Base-by-base conservation (phyloP, 164 flowering plant genomes). In the Aristolochia contorta region DNA sequence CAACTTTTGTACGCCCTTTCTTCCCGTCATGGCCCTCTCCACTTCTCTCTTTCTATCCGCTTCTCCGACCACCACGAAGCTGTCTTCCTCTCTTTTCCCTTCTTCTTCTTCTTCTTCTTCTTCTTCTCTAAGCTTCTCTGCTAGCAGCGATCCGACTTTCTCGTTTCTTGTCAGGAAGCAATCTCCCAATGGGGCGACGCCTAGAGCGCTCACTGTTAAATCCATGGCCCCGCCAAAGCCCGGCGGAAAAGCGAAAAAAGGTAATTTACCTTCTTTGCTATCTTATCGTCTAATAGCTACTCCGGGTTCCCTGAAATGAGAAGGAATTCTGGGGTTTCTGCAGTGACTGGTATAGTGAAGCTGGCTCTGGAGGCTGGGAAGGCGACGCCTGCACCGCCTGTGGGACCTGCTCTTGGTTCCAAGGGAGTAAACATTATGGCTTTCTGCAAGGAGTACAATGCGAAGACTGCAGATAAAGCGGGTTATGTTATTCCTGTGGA, bases 351-450 rank as follows among this genome's bases (percentile, higher is more conserved):
- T 61, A 37, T 88, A 66, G 81, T 93, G 58, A 91, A 93, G 84
- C 78, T 93, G 64, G 96, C 97, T 27, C 78, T 93, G 50, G 99
- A 93, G 69, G 99, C 99, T 0, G 99, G 99, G 57, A 93, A 91
- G 80, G 99, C 97, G 0, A 93, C 99, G 0, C 97, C 99, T 0
- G 96, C 97, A 7, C 99, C 99, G 12, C 99, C 97, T 1, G 99
- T 93, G 1, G 99, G 99, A 2, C 99, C 99, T 0, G 99, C 99
- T 0, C 86, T 93, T 22, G 99, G 99, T 78, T 82, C 99, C 0
- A 93, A 93, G 80, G 99, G 99, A 61, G 99, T 93, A 12, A 93
- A 93, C 60, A 93, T 93, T 19, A 89, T 89, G 93, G 93, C 95
- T 13, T 93, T 93, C 65, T 93, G 97, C 64, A 93, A 93, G 82